Conservation (phyloP, 768 basidiomycete genomes). For the Tylopilus felleus region DNA sequence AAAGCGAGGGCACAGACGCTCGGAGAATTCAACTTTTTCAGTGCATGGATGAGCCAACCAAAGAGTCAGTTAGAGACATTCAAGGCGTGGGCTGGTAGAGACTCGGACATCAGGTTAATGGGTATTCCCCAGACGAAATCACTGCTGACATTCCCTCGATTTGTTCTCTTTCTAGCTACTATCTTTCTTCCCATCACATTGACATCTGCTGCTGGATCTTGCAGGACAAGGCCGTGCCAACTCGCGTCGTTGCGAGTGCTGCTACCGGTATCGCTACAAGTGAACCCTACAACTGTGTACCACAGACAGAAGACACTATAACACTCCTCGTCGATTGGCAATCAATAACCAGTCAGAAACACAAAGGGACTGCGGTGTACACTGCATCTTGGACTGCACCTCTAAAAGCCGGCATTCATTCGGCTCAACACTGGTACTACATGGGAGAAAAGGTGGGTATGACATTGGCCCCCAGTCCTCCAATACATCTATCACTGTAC, state of each 20-base stretch:
- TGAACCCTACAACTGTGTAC: constrained; percentile 83
- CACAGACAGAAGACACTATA: constrained; percentile 89
- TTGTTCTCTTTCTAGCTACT: constrained; percentile 55
- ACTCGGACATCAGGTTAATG: constrained; percentile 81
- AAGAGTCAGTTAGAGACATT: constrained; percentile 94
- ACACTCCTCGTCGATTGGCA: constrained; percentile 95
- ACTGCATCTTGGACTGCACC: constrained; percentile 47
- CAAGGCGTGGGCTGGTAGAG: constrained; percentile 92
- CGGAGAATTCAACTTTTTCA: constrained; percentile 95
- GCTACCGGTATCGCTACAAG: constrained; percentile 88
- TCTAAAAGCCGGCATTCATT: constrained; percentile 83
- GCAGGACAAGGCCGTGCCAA: constrained; percentile 70
- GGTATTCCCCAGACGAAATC: background rate
- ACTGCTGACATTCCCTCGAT: background rate
- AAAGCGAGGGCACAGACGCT: constrained; percentile 69
- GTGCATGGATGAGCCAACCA: constrained; percentile 96
- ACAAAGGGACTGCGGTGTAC: constrained; percentile 58
- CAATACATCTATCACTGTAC: background rate
- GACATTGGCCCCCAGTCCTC: background rate
- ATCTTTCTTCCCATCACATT: constrained; percentile 93
- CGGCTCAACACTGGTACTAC: constrained; percentile 92
- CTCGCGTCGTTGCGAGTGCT: constrained; percentile 86
- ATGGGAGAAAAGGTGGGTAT: constrained; percentile 79
- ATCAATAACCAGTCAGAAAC: constrained; percentile 66
- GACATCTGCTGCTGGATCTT: constrained; percentile 87